Conservation (phyloP, 2,329 filamentous ascomycete genomes). For the Neonectria hederae region DNA sequence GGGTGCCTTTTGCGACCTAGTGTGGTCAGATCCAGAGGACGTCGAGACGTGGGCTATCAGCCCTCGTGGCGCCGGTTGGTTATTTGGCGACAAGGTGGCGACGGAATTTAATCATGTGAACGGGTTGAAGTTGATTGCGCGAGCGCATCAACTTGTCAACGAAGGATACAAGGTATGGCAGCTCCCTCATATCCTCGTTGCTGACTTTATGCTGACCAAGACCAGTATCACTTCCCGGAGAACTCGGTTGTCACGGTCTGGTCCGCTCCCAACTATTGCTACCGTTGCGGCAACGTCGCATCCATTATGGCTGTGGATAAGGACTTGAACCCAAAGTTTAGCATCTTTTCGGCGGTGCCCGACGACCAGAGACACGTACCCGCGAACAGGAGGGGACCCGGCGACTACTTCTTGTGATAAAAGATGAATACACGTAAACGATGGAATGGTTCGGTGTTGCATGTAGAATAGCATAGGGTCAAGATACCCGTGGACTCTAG, state of each 20-base stretch:
- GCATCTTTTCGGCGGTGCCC: slow-evolving; percentile 89
- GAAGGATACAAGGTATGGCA: slow-evolving; percentile 89
- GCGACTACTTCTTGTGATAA: slow-evolving; percentile 74
- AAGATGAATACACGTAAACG: slow-evolving; percentile 38
- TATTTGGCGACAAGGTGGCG: slow-evolving; percentile 96
- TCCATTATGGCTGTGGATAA: slow-evolving; percentile 94
- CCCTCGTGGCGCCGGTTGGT: slow-evolving; percentile 94
- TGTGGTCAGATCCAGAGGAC: slow-evolving; percentile 98
- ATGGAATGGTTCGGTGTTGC: slow-evolving; percentile 42
- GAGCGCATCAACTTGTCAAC: slow-evolving; percentile 98
- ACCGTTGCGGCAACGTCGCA: slow-evolving; percentile 94
- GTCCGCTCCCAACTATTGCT: slow-evolving; percentile 97
- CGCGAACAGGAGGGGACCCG: slow-evolving; percentile 72
- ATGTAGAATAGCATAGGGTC: slow-evolving; percentile 55
- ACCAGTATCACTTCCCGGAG: slow-evolving; percentile 88
- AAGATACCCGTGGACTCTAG: slow-evolving; percentile 53
- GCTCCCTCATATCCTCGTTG: neutral
- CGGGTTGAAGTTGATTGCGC: slow-evolving; percentile 91
- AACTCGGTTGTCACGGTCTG: slow-evolving; percentile 98
- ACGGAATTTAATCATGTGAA: slow-evolving; percentile 98
- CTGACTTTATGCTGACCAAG: slow-evolving; percentile 40
- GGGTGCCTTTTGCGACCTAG: slow-evolving; percentile 96
- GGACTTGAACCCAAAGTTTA: slow-evolving; percentile 89
- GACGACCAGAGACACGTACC: slow-evolving; percentile 85
- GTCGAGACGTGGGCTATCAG: slow-evolving; percentile 96